Evolutionary conservation across 176 grass and related monocot species (phyloP), one percentile per base, ranked within the genome.

Genomic region (Saccharum officinarum): DNA sequence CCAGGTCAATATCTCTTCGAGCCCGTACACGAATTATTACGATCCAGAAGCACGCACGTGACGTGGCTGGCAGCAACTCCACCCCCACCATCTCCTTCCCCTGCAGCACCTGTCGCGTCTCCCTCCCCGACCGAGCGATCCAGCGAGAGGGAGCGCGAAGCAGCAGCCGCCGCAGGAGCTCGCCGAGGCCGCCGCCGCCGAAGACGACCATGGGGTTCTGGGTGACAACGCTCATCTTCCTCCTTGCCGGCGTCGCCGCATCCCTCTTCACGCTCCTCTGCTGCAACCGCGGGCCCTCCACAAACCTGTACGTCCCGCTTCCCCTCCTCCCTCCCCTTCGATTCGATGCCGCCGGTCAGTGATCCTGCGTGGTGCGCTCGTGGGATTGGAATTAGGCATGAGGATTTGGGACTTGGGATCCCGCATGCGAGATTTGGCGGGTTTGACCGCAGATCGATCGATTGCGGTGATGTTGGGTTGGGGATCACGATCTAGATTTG

Each of bases 251-350:
- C 63, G 38, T 90, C 85, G 73, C 67, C 67, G 85, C 82, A 49
- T 87, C 85, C 82, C 71, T 87, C 25, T 45, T 72, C 60, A 75
- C 86, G 71, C 85, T 86, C 77, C 72, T 93, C 85, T 93, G 85
- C 91, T 93, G 88, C 88, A 93, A 88, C 88, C 88, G 91, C 73
- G 88, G 91, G 26, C 57, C 91, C 0, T 90, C 91, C 66, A 93
- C 85, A 82, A 93, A 93, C 86, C 67, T 93, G 91, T 93, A 85
- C 45, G 91, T 0, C 26, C 62, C 20, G 9, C 28, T 28, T 72
- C 64, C 13, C 18, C 40, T 3, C 23, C 7, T 15, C 20, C 57
- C 0, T 63, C 0, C 11, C 8, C 54, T 0, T 45, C 10, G 50
- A 60, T 79, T 69, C 40, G n/a, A 13, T 40, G 8, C 28, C 22